Evolutionary conservation across 2,329 filamentous ascomycete genomes (phyloP).

Genomic region (Fonsecaea pugnacius): DNA sequence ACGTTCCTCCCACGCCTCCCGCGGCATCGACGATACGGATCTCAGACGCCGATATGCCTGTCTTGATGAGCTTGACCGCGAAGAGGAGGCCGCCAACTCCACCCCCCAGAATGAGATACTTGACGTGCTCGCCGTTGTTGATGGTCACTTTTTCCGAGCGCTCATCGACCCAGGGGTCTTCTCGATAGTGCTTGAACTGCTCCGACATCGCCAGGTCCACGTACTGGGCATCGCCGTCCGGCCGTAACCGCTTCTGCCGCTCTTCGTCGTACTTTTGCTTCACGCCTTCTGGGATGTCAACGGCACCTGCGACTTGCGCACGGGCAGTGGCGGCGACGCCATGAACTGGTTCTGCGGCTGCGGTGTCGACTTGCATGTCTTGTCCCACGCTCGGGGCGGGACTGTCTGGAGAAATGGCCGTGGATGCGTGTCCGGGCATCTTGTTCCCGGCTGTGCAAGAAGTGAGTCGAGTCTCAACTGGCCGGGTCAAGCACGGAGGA

Average conservation of each 20-base stretch:
- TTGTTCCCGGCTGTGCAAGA: not conserved
- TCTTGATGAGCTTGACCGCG: constrained; percentile 26
- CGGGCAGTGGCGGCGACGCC: not conserved
- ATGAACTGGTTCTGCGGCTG: not conserved
- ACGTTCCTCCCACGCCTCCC: constrained; percentile 50
- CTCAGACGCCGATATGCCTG: constrained; percentile 21
- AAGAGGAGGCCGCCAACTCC: constrained; percentile 31
- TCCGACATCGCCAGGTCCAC: constrained; percentile 18
- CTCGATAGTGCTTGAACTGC: constrained; percentile 22
- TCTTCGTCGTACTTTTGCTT: constrained; percentile 27
- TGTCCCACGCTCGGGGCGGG: constrained; percentile 3
- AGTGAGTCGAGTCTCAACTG: not conserved
- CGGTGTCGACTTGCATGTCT: not conserved
- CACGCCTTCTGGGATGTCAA: not conserved
- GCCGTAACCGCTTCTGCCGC: constrained; percentile 24
- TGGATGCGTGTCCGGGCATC: constrained; percentile 12
- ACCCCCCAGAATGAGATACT: constrained; percentile 35
- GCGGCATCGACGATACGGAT: constrained; percentile 40
- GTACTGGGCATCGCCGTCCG: constrained; percentile 30
- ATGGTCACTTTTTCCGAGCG: constrained; percentile 15
- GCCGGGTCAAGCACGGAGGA: not conserved
- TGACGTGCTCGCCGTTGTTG: constrained; percentile 18
- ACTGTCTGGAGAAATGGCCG: not conserved
- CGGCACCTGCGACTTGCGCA: not conserved
- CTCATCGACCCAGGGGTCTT: constrained; percentile 27